These are phyloP conservation scores for Lasiosphaeris hirsuta DNA, from an alignment of 495 filamentous ascomycete species.

Conservation along the genomic window DNA sequence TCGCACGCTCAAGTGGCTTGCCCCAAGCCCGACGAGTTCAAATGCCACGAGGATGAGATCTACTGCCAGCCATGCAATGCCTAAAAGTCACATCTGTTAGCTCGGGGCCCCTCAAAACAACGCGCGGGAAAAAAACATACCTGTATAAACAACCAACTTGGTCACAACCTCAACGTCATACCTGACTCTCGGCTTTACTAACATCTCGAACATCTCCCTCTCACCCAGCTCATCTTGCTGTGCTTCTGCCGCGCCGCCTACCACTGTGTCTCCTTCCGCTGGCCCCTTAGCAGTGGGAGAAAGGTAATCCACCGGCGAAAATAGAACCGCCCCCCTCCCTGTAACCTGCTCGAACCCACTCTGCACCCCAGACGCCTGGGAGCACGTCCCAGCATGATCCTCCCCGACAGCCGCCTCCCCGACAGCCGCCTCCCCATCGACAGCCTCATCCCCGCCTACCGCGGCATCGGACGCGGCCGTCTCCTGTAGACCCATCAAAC, in stretches of 20 bases:
- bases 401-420: conserved; percentile 4
- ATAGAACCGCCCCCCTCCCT: conserved; percentile 51
- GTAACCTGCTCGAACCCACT: conserved; percentile 64
- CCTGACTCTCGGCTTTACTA: conserved; percentile 83
- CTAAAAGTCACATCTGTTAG: conserved; percentile 34
- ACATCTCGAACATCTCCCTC: conserved; percentile 76
- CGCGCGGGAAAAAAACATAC: conserved; percentile 39
- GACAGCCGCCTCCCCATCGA: background rate
- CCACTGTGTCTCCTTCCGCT: conserved; percentile 33
- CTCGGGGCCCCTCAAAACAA: background rate
- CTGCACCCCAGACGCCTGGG: conserved; percentile 29
- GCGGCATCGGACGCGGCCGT: conserved; percentile 8
- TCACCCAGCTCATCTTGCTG: conserved; percentile 56
- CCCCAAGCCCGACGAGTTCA: conserved; percentile 60
- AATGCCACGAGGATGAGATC: conserved; percentile 66
- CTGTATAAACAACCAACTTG: conserved; percentile 91
- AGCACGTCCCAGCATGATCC: conserved; percentile 23
- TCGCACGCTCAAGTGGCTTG: conserved; percentile 11
- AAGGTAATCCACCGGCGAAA: conserved; percentile 8
- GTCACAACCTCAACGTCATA: conserved; percentile 98
- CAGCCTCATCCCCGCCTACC: conserved; percentile 13
- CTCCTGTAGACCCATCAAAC: conserved; percentile 17
- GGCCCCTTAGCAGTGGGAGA: background rate
- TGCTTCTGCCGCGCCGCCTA: conserved; percentile 28
- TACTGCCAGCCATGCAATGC: conserved; percentile 73